Conservation (phyloP, 805 yeast species). For the Scheffersomyces ergatensis region DNA sequence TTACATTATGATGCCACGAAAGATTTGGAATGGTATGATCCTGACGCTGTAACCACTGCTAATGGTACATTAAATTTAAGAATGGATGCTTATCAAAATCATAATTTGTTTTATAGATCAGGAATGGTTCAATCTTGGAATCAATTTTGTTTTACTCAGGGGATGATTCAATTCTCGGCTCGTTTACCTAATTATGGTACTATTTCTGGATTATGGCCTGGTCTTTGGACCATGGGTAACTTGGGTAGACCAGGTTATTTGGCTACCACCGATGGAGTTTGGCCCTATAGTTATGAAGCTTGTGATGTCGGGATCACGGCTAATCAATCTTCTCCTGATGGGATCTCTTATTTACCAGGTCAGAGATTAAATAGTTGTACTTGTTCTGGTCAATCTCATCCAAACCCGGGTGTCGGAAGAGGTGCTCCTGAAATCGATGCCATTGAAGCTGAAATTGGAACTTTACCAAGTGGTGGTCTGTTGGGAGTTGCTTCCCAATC, state of each 20-base stretch:
- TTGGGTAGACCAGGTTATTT: conserved; percentile 38
- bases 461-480: conserved; percentile 25
- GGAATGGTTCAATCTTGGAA: conserved; percentile 44
- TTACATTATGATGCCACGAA: conserved; percentile 38
- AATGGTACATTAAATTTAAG: conserved; percentile 34
- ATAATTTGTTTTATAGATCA: conserved; percentile 34
- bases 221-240: conserved; percentile 42
- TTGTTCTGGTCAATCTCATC: conserved; percentile 36
- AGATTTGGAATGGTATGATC: conserved; percentile 45
- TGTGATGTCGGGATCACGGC: conserved; percentile 42
- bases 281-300: conserved; percentile 40
- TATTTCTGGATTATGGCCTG: conserved; percentile 41
- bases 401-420: conserved; percentile 35
- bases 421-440: conserved; percentile 77
- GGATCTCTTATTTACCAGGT: conserved; percentile 39
- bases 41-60: conserved; percentile 40
- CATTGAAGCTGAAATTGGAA: conserved; percentile 77
- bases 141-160: conserved; percentile 36
- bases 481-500: conserved; percentile 88
- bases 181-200: conserved; percentile 35
- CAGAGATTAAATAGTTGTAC: conserved; percentile 33
- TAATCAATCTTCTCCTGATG: conserved; percentile 40
- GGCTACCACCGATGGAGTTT: conserved; percentile 37
- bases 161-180: conserved; percentile 30
- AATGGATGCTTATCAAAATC: conserved; percentile 38